Conservation (phyloP, 2,329 filamentous ascomycete genomes). For the Ascochyta viciae-villosae region DNA sequence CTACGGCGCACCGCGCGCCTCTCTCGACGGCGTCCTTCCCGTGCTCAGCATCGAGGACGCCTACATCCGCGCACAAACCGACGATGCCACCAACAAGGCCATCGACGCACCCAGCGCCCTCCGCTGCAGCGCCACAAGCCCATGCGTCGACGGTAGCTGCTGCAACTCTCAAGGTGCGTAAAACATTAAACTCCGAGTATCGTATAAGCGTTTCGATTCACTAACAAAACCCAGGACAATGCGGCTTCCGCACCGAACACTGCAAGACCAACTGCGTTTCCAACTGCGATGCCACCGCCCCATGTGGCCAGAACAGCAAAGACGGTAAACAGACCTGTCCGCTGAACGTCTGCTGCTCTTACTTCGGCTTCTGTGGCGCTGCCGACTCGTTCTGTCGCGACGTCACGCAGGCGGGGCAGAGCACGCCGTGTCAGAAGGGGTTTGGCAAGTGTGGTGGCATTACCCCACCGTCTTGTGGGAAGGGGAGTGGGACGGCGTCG, state of each 20-base stretch:
- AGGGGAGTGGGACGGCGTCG: conserved; percentile 19
- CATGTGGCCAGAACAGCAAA: conserved; percentile 44
- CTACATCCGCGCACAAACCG: conserved; percentile 19
- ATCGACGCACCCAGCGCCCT: background rate
- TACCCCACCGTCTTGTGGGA: conserved; percentile 19
- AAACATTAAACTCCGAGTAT: background rate
- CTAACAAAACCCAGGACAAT: conserved; percentile 9
- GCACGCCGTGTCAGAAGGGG: conserved; percentile 12
- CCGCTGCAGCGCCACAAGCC: conserved; percentile 14
- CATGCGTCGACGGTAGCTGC: conserved; percentile 20
- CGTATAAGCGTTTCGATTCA: background rate
- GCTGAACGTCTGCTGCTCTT: conserved; percentile 33
- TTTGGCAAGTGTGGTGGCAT: conserved; percentile 17
- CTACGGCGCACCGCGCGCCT: conserved; percentile 16
- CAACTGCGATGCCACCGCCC: conserved; percentile 50
- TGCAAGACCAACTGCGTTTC: conserved; percentile 29
- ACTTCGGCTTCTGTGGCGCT: conserved; percentile 50
- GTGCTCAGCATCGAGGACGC: conserved; percentile 18
- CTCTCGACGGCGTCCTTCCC: conserved; percentile 11
- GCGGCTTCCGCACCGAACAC: conserved; percentile 23
- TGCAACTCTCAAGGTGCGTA: conserved; percentile 19
- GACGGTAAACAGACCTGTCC: conserved; percentile 13
- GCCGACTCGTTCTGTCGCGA: conserved; percentile 35
- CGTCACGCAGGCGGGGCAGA: background rate
- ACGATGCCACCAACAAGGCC: background rate